These are phyloP conservation scores for Claviceps sp. DNA, from an alignment of 2,329 filamentous ascomycete genomes.

Conservation along the genomic window DNA sequence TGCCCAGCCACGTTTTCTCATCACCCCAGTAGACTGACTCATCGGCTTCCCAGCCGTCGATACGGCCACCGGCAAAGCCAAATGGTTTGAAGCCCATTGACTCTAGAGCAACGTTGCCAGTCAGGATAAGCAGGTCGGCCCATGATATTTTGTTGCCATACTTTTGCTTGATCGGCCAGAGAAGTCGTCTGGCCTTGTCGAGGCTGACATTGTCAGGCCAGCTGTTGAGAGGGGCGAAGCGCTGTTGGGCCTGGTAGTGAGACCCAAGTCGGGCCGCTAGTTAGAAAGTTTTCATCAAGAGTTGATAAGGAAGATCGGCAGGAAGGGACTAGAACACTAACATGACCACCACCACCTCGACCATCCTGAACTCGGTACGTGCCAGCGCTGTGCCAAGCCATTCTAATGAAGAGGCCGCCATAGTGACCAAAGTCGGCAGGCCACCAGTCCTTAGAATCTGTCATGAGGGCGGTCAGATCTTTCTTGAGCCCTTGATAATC, in stretches of 20 bases:
- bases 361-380: constrained; percentile 67
- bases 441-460: constrained; percentile 70
- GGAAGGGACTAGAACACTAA: constrained; percentile 7
- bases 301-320: too few species aligned
- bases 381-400: constrained; percentile 71
- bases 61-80: constrained; percentile 59
- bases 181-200: constrained; percentile 66
- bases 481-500: constrained; percentile 52
- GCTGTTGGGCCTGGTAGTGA: constrained; percentile 48
- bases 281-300: neutral
- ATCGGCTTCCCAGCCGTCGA: constrained; percentile 63
- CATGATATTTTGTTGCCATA: constrained; percentile 74
- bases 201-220: constrained; percentile 71
- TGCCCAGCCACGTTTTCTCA: constrained; percentile 62
- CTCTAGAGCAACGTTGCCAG: constrained; percentile 66
- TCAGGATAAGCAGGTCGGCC: constrained; percentile 59
- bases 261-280: neutral
- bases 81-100: constrained; percentile 63
- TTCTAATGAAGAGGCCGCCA: constrained; percentile 64
- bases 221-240: constrained; percentile 66
- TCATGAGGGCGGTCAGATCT: constrained; percentile 59
- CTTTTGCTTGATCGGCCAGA: constrained; percentile 77
- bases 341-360: constrained; percentile 57
- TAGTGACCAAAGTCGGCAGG: constrained; percentile 74
- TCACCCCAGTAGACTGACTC: constrained; percentile 67